Conservation (phyloP, 139 green algal genomes). For the Tetraselmis chui region DNA sequence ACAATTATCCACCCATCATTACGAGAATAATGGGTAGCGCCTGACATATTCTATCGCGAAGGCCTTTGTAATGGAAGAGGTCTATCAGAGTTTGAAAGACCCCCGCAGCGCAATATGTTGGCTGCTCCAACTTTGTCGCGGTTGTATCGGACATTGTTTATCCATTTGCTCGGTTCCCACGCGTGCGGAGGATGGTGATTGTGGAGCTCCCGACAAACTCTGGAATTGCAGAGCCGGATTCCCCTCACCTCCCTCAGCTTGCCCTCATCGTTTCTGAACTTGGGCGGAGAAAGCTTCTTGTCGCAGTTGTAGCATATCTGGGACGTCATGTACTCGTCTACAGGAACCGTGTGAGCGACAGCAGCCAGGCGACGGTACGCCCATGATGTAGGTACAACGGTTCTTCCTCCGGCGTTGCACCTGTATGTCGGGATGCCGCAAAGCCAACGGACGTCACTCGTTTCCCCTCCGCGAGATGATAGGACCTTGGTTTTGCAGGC, state of each 20-base stretch:
- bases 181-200: background rate
- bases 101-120: background rate
- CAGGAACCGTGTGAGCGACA: background rate
- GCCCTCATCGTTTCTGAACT: background rate
- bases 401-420: background rate
- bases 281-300: background rate
- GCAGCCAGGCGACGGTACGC: background rate
- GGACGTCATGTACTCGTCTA: background rate
- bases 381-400: background rate
- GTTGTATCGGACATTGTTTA: background rate
- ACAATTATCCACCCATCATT: background rate
- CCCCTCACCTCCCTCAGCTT: background rate
- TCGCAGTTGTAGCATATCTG: background rate
- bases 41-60: background rate
- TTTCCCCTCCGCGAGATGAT: background rate
- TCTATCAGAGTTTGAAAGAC: background rate
- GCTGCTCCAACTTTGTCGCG: background rate
- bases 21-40: background rate
- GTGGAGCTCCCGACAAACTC: background rate
- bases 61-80: background rate
- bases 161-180: background rate
- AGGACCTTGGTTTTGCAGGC: background rate
- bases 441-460: background rate
- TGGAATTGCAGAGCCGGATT: background rate
- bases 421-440: background rate